Evolutionary conservation across 2,329 filamentous ascomycete species (phyloP), one percentile per base, ranked within the genome.

Genomic region (Blumeriella jaapii): DNA sequence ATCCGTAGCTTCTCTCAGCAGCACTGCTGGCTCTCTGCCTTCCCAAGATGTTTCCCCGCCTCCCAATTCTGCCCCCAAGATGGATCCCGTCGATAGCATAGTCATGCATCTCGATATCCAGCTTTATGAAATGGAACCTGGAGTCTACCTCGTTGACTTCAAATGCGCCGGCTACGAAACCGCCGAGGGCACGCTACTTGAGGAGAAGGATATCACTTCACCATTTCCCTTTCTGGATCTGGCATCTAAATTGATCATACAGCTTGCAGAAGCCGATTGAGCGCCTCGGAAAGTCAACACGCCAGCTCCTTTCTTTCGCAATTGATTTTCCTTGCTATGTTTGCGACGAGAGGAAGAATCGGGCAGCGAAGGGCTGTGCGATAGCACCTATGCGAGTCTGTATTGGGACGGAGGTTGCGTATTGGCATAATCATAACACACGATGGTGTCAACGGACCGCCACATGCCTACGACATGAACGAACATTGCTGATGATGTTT

Each of bases 121-220:
- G 57, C 78, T 95, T 33, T 95, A 95, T 60, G 81, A 86, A 55
- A 86, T 96, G 65, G 89, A 96, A 58, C 76, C 78, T 39, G 81
- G 83, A 36, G 89, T 91, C 47, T 96, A 89, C 59, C 78, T 98
- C 44, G 91, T 98, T 31, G 91, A 98, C 58, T 98, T 98, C 68
- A 96, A 95, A 58, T 96, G 89, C 58, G 87, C 91, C 10, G 91
- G 91, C 13, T 98, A 98, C 61, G 91, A 98, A 62, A 84, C 71
- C 29, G 54, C 65, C 9, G 67, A 91, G 36, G 79, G 89, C 31
- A 74, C 79, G 46, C 64, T 80, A 32, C 64, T 86, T 32, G 85
- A 91, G 52, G 86, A 95, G 62, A 96, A 96, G 69, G 82, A 93
- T 53, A 85, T 94, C 44, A 89, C 85, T 28, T 93, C 83, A 56